phyloP scores from a whole-genome alignment of 2,329 filamentous ascomycete species.

The Fusarium concolor region DNA sequence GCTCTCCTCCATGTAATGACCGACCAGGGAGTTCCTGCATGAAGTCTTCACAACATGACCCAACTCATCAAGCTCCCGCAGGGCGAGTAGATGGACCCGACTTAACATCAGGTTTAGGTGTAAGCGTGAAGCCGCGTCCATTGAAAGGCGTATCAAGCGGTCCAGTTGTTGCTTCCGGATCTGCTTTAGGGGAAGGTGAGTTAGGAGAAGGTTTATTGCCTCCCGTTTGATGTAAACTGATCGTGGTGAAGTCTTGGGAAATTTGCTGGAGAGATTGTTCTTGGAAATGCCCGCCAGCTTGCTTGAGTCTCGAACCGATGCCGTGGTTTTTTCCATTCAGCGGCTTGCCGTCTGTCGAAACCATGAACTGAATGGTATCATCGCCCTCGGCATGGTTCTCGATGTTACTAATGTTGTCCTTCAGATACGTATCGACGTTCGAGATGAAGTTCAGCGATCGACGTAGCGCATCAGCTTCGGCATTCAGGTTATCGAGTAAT shows the following conservation, averaged over 20 bases:
- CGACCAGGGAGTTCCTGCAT: too few relatives aligned
- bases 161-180: not conserved
- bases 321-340: slow-evolving; percentile 35
- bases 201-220: not conserved
- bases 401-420: slow-evolving; percentile 31
- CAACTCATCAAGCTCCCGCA: not conserved
- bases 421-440: slow-evolving; percentile 11
- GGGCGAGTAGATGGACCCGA: not conserved
- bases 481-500: not conserved
- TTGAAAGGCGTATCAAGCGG: not conserved
- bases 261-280: slow-evolving; percentile 34
- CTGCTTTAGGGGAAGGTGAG: not conserved
- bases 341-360: slow-evolving; percentile 30
- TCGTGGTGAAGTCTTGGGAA: slow-evolving; percentile 20
- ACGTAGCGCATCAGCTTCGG: not conserved
- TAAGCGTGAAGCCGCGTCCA: not conserved
- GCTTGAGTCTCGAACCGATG: slow-evolving; percentile 21
- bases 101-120: not conserved
- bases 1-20: too few relatives aligned
- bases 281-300: slow-evolving; percentile 31
- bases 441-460: slow-evolving; percentile 10
- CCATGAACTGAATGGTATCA: slow-evolving; percentile 35
- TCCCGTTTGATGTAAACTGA: not conserved
- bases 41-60: too few relatives aligned
- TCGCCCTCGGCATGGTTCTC: slow-evolving; percentile 38